phyloP scores from a whole-genome alignment of 805 yeast genomes.

The Cyberlindnera suaveolens region DNA sequence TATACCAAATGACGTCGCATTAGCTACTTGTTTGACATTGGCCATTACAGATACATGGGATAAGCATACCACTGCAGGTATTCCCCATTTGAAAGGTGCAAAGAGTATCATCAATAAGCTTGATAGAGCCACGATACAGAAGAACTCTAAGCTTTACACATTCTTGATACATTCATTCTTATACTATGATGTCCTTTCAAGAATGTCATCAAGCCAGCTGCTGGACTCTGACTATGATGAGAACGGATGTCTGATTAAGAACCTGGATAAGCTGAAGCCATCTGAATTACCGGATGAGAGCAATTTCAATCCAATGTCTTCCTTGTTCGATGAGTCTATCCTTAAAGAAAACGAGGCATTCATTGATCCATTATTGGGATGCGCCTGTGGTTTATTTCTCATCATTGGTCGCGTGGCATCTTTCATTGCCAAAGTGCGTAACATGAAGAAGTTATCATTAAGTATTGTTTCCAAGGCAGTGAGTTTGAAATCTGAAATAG shows the following conservation, averaged over 20 bases:
- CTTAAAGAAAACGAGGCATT: constrained; percentile 1
- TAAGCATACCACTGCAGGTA: constrained; percentile 58
- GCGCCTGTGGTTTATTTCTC: constrained; percentile 58
- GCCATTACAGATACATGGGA: constrained; percentile 70
- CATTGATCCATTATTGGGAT: constrained; percentile 62
- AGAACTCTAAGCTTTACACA: constrained; percentile 14
- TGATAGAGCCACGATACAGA: constrained; percentile 6
- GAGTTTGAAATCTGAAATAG: constrained; percentile 44
- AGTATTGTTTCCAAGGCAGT: constrained; percentile 48
- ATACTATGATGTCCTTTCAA: constrained; percentile 60
- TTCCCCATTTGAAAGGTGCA: constrained; percentile 65
- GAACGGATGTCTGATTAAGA: constrained; percentile 9
- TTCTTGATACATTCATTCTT: constrained; percentile 45
- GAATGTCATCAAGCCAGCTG: constrained; percentile 49
- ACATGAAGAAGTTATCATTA: constrained; percentile 35
- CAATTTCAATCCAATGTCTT: constrained; percentile 1
- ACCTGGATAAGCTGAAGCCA: constrained; percentile 6
- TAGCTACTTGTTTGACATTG: constrained; percentile 56
- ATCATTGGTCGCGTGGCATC: constrained; percentile 59
- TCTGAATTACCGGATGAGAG: neutral
- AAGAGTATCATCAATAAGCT: constrained; percentile 49
- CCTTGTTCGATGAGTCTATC: constrained; percentile 6
- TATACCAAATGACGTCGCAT: constrained; percentile 58
- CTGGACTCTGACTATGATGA: constrained; percentile 28
- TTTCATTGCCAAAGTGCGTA: constrained; percentile 43